These are phyloP conservation scores for Westerdykella aurantiaca DNA, from an alignment of 2,329 filamentous ascomycete species.

Conservation along the genomic window DNA sequence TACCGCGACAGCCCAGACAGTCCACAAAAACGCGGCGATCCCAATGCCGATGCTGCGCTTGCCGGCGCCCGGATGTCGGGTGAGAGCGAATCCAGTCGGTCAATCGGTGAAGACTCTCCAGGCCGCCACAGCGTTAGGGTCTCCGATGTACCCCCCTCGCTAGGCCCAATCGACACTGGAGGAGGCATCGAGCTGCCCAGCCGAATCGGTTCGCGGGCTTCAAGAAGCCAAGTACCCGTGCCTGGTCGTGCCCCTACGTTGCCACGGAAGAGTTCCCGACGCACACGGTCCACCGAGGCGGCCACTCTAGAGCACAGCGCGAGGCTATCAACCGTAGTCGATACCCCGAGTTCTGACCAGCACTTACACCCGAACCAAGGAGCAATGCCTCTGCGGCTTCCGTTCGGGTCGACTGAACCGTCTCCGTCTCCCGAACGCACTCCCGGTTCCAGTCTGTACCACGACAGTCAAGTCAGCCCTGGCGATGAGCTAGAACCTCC, in stretches of 20 bases:
- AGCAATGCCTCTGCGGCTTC: conserved; percentile 27
- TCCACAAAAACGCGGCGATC: conserved; percentile 6
- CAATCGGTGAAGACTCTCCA: conserved; percentile 41
- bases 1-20: conserved; percentile 51
- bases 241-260: conserved; percentile 42
- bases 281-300: conserved; percentile 25
- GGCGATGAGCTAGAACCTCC: conserved; percentile 12
- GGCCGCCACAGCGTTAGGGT: conserved; percentile 39
- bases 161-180: conserved; percentile 57
- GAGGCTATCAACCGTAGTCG: conserved; percentile 27
- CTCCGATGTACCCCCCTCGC: conserved; percentile 48
- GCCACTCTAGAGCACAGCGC: conserved; percentile 17
- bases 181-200: conserved; percentile 60
- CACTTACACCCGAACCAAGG: conserved; percentile 21
- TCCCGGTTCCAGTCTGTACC: conserved; percentile 32
- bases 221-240: conserved; percentile 20
- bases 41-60: conserved; percentile 7
- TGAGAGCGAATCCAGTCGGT: conserved; percentile 27
- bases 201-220: conserved; percentile 56
- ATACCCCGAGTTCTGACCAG: conserved; percentile 11
- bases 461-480: conserved; percentile 11
- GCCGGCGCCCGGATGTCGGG: conserved; percentile 40
- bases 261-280: conserved; percentile 65
- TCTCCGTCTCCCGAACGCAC: conserved; percentile 34
- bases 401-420: conserved; percentile 33